These are phyloP conservation scores for Neotropicomus parvogracilis DNA, from an alignment of 1,284 basidiomycete species.

Conservation along the genomic window DNA sequence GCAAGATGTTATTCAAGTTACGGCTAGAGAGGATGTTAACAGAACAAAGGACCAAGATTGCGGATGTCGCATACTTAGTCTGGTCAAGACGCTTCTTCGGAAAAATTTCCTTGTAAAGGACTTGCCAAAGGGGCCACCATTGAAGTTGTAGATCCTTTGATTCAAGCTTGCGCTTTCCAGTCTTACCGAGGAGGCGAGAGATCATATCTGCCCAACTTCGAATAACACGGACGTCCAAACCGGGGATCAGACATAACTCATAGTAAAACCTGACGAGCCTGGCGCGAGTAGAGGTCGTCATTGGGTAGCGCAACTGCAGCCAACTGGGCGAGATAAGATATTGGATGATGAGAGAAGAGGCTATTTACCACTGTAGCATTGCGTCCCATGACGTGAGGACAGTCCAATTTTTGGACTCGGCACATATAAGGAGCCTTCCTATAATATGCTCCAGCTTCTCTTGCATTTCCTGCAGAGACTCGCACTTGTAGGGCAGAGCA, in stretches of 20 bases:
- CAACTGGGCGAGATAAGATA: constrained; percentile 48
- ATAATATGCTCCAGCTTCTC: constrained; percentile 70
- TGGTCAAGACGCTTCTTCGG: constrained; percentile 46
- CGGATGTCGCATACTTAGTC: constrained; percentile 44
- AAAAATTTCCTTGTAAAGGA: constrained; percentile 60
- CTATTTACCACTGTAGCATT: constrained; percentile 64
- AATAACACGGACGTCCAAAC: constrained; percentile 58
- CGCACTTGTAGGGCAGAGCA: constrained; percentile 76
- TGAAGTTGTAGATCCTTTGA: constrained; percentile 54
- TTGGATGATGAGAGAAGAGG: neutral
- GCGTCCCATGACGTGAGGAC: constrained; percentile 67
- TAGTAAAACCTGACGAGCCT: constrained; percentile 80
- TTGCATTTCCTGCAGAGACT: constrained; percentile 76
- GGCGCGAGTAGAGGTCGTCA: constrained; percentile 69
- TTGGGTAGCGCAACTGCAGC: constrained; percentile 80
- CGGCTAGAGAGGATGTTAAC: constrained; percentile 20
- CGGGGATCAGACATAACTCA: constrained; percentile 79
- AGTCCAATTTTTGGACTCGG: constrained; percentile 74
- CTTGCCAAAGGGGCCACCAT: constrained; percentile 61
- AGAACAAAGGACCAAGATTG: constrained; percentile 18
- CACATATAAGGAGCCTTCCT: constrained; percentile 67
- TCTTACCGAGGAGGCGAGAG: constrained; percentile 42
- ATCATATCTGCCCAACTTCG: constrained; percentile 59
- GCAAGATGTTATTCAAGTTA: constrained; percentile 32
- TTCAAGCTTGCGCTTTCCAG: constrained; percentile 46